Evolutionary conservation across 2,329 filamentous ascomycete genomes (phyloP).

Genomic region (Westerdykella sp.): DNA sequence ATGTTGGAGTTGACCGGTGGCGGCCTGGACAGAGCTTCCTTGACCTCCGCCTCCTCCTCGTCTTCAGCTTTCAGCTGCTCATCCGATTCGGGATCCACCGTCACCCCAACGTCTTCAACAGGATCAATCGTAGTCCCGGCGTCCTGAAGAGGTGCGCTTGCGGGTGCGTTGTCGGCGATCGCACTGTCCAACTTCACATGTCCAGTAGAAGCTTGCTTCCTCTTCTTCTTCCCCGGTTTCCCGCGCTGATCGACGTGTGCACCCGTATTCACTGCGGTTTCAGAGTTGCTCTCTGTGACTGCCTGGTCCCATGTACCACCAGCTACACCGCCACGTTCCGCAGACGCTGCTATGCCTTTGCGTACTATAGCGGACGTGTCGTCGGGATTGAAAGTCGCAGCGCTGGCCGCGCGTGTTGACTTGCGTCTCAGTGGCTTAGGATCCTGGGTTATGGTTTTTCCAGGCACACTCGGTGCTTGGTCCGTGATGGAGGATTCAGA

Average conservation of each 20-base stretch:
- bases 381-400: constrained; percentile 27
- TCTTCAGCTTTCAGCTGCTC: constrained; percentile 39
- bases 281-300: constrained; percentile 14
- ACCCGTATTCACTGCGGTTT: constrained; percentile 8
- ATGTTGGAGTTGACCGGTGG: constrained; percentile 78
- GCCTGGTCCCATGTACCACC: constrained; percentile 9
- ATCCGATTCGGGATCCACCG: constrained; percentile 48
- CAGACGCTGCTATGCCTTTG: constrained; percentile 40
- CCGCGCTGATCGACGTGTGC: constrained; percentile 9
- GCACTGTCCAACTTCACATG: constrained; percentile 25
- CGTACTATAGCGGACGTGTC: constrained; percentile 38
- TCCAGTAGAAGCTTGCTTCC: constrained; percentile 16
- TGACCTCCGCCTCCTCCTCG: constrained; percentile 52
- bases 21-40: constrained; percentile 55
- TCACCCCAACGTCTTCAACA: constrained; percentile 17
- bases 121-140: constrained; percentile 8
- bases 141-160: constrained; percentile 10
- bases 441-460: constrained; percentile 15
- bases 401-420: constrained; percentile 18
- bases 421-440: constrained; percentile 20
- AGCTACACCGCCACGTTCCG: constrained; percentile 30
- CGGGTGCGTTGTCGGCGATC: constrained; percentile 8
- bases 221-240: constrained; percentile 17
- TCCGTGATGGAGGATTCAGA: constrained; percentile 7
- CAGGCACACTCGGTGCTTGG: constrained; percentile 5